phyloP scores from a whole-genome alignment of 116 monocot genomes.

The Zostera marina region DNA sequence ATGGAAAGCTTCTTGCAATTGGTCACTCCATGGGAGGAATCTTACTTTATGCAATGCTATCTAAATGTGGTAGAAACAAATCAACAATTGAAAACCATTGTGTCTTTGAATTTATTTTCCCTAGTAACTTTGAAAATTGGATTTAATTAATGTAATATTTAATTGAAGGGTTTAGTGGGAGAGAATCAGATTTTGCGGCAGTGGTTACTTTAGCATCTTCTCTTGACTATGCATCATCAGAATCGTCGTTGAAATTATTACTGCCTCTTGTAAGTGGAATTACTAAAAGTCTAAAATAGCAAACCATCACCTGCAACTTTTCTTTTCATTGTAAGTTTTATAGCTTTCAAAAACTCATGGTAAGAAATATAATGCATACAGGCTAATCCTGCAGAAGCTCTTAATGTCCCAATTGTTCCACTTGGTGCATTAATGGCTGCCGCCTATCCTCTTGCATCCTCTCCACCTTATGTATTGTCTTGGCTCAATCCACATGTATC shows the following conservation, averaged over 20 bases:
- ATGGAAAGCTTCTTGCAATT: slow-evolving; percentile 83
- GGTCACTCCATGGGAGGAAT: slow-evolving; percentile 99
- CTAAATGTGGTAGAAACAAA: slow-evolving; percentile 72
- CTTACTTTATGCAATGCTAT: slow-evolving; percentile 83
- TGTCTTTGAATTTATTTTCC: too few species aligned
- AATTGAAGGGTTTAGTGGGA: slow-evolving; percentile 38
- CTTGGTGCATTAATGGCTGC: slow-evolving; percentile 74
- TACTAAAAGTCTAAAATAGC: neutral
- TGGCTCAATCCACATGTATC: slow-evolving; percentile 83
- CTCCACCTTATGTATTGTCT: slow-evolving; percentile 79
- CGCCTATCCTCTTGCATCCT: slow-evolving; percentile 60
- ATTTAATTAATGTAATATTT: slow-evolving; percentile 1
- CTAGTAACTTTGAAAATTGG: too few species aligned
- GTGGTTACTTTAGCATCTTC: slow-evolving; percentile 90
- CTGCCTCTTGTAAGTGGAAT: slow-evolving; percentile 75
- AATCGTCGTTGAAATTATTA: slow-evolving; percentile 71
- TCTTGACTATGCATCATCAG: slow-evolving; percentile 82
- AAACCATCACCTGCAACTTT: neutral
- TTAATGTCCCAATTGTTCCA: slow-evolving; percentile 85
- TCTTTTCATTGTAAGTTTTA: neutral
- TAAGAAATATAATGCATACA: slow-evolving; percentile 8
- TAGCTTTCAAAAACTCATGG: neutral
- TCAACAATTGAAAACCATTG: too few species aligned
- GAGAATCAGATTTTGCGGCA: slow-evolving; percentile 48
- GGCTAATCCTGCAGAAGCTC: slow-evolving; percentile 93